phyloP scores from a whole-genome alignment of 257 asterid species.

The Petunia axillaris region DNA sequence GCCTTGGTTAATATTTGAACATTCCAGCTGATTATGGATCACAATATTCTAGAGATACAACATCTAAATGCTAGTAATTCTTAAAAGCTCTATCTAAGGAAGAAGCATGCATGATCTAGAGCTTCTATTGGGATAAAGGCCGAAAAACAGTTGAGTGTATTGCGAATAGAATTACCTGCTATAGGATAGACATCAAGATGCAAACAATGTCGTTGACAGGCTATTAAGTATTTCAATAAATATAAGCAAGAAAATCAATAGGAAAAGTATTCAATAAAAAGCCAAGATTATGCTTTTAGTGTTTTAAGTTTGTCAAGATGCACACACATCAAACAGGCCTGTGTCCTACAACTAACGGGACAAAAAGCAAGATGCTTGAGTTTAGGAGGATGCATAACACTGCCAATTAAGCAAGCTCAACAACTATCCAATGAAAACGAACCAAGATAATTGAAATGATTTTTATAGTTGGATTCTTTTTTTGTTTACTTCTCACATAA shows the following conservation, averaged over 20 bases:
- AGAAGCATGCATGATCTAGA: neutral
- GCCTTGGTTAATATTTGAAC: neutral
- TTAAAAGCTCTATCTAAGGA: neutral
- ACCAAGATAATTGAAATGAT: neutral
- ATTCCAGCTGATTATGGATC: neutral
- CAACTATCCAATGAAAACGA: neutral
- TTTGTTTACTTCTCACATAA: neutral
- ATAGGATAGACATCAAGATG: neutral
- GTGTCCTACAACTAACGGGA: neutral
- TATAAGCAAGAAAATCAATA: neutral
- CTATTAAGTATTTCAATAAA: neutral
- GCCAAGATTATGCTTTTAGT: neutral
- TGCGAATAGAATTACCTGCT: neutral
- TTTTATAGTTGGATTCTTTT: too few species aligned
- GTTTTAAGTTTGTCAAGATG: neutral
- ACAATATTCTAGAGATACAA: neutral
- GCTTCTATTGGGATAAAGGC: neutral
- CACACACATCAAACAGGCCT: neutral
- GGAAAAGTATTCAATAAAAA: neutral
- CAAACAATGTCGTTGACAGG: neutral
- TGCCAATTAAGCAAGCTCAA: neutral
- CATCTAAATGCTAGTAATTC: neutral
- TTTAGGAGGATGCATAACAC: neutral
- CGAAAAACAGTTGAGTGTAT: neutral
- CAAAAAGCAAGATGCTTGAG: slow-evolving; percentile 2